A percentile compares a stretch with the other conserved stretches of the same genome.
Evolutionary conservation across 176 grass and related monocot genomes (phyloP).

Genomic region (Eragrostis curvula): DNA sequence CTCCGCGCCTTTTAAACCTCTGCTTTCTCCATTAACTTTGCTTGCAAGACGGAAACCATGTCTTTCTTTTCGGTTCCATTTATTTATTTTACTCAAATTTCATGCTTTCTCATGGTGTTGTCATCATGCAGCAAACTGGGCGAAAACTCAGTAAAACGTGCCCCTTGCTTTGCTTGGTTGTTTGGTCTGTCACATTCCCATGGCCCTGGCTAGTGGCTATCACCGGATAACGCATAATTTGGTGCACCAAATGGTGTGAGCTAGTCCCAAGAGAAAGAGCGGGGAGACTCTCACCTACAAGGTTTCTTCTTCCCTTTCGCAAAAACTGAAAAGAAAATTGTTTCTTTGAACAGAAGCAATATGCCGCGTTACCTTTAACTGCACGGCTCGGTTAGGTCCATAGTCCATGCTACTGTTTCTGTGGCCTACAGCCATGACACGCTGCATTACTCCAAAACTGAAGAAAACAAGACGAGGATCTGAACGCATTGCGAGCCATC

Average conservation of each 20-base stretch:
- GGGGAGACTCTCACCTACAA: constrained; percentile 15
- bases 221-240: constrained; percentile 18
- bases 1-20: neutral
- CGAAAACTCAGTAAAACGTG: neutral
- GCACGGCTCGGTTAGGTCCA: too few species aligned
- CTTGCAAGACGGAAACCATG: constrained; percentile 27
- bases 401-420: too few species aligned
- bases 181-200: neutral
- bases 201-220: neutral
- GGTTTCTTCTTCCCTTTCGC: neutral
- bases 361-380: neutral
- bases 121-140: neutral
- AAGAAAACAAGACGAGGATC: too few species aligned
- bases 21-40: neutral
- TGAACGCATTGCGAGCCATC: too few species aligned
- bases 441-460: too few species aligned
- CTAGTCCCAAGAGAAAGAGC: neutral
- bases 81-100: neutral
- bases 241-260: constrained; percentile 38
- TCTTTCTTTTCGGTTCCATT: constrained; percentile 1
- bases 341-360: constrained; percentile 26
- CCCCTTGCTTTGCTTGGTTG: neutral
- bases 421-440: too few species aligned
- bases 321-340: neutral
- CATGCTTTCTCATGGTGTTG: neutral